Evolutionary conservation across 768 basidiomycete genomes (phyloP).

Genomic region (Leccinum broughii): DNA sequence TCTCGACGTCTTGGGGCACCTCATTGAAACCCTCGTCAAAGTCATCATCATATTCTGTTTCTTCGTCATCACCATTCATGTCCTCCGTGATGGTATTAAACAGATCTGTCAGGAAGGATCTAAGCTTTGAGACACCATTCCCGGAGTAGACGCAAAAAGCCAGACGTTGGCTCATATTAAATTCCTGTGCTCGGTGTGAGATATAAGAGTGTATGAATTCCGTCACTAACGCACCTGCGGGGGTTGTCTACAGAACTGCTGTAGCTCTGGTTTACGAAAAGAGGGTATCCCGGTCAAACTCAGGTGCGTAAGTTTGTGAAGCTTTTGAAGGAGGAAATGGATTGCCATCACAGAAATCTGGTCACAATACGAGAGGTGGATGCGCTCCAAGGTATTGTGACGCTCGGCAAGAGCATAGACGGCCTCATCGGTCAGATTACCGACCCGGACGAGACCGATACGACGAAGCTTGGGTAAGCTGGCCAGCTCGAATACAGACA

Average conservation of each 20-base stretch:
- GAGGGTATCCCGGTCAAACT: slow-evolving; percentile 96
- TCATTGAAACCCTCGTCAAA: slow-evolving; percentile 38
- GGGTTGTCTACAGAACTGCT: slow-evolving; percentile 85
- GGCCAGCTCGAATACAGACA: slow-evolving; percentile 91
- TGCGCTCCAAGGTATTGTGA: slow-evolving; percentile 85
- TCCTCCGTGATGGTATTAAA: slow-evolving; percentile 75
- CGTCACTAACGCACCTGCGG: slow-evolving; percentile 63
- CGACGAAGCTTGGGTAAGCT: slow-evolving; percentile 86
- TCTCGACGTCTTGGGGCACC: slow-evolving; percentile 32
- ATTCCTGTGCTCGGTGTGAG: slow-evolving; percentile 58
- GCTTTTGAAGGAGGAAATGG: slow-evolving; percentile 82
- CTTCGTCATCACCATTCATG: slow-evolving; percentile 63
- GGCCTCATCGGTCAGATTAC: slow-evolving; percentile 91
- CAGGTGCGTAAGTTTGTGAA: slow-evolving; percentile 91
- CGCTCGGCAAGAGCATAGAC: slow-evolving; percentile 86
- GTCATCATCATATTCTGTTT: slow-evolving; percentile 62
- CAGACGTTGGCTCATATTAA: slow-evolving; percentile 83
- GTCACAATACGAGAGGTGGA: slow-evolving; percentile 97
- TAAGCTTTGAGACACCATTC: slow-evolving; percentile 80
- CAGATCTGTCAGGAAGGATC: slow-evolving; percentile 73
- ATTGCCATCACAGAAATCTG: slow-evolving; percentile 91
- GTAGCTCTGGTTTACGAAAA: slow-evolving; percentile 82
- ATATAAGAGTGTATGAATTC: neutral
- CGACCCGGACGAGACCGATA: slow-evolving; percentile 92
- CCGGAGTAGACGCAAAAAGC: slow-evolving; percentile 98